These are phyloP conservation scores for Aspergillus clavatus DNA, from an alignment of 2,329 filamentous ascomycete genomes.

Conservation along the genomic window DNA sequence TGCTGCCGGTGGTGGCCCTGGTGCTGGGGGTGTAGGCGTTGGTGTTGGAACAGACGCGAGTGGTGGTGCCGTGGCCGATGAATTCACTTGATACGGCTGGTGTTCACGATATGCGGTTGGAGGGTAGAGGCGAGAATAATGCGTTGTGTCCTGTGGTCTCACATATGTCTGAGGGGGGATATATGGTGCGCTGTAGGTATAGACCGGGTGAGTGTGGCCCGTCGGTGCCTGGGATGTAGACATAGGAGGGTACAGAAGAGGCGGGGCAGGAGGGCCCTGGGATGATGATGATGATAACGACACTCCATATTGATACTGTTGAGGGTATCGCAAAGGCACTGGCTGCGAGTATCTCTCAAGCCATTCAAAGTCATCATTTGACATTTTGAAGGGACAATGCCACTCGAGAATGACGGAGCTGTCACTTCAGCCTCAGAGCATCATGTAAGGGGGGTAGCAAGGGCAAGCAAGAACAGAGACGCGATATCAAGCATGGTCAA, in stretches of 20 bases:
- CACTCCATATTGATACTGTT: background rate
- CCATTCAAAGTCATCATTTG: constrained; percentile 18
- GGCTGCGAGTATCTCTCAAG: constrained; percentile 10
- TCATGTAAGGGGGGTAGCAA: background rate
- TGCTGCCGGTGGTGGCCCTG: too few relatives aligned
- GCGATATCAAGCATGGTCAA: background rate
- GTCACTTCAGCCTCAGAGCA: background rate
- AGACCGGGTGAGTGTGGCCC: background rate
- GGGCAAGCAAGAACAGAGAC: background rate
- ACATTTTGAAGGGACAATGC: constrained; percentile 11
- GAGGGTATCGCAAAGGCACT: background rate
- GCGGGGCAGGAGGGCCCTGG: background rate
- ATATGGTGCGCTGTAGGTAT: background rate
- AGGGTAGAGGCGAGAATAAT: background rate
- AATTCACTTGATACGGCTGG: background rate
- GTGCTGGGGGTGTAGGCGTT: too few relatives aligned
- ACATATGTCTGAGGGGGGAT: background rate
- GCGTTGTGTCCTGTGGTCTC: background rate
- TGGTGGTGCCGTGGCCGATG: background rate
- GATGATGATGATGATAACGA: background rate
- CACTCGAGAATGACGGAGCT: background rate
- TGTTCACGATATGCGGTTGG: background rate
- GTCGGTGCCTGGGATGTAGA: background rate
- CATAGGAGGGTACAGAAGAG: background rate
- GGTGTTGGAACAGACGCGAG: background rate